Evolutionary conservation across 2,329 filamentous ascomycete genomes (phyloP), one percentile per base, ranked within the genome.

Genomic region (Emmonsiellopsis sp.): DNA sequence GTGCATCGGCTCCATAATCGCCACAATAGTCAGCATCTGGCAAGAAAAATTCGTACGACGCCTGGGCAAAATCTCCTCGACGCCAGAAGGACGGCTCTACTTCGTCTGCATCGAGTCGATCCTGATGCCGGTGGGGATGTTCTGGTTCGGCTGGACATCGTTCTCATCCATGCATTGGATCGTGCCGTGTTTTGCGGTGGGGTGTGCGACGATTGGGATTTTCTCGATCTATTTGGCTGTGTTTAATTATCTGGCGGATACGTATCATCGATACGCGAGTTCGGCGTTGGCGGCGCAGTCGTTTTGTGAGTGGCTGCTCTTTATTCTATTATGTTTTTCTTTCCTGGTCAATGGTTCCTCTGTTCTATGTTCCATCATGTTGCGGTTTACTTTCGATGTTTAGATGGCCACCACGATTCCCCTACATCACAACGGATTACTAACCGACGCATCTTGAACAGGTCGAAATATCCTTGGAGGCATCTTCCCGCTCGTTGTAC

Each of bases 201-300:
- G 77, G 0, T 80, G 89, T 55, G 84, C 88, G 0, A 92, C 87
- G 0, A 87, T 92, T 75, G 86, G 91, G 32, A 94, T 96, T 58
- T 92, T 88, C 67, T 85, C 82, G 42, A 83, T 96, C 37, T 94
- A 94, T 64, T 78, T 96, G 1, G 85, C 90, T 2, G 87, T 89
- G 0, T 95, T 96, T 73, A 96, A 96, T 66, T 96, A 95, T 61
- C 77, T 96, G 1, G 89, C 90, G 17, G 91, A 96, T 65, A 85
- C 85, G 1, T 96, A 95, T 68, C 86, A 90, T 64, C 77, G 80
- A 2, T 95, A 92, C 62, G 88, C 91, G 0, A 89, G 85, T 40
- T 93, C 87, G 0, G 90, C 91, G 0, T 74, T 95, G 5, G 91
- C 91, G 0, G 88, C 90, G 0, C 89, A 95, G 72, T 86, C 82